Evolutionary conservation across 1,284 basidiomycete genomes (phyloP).

Genomic region (Gomphus bonarii): DNA sequence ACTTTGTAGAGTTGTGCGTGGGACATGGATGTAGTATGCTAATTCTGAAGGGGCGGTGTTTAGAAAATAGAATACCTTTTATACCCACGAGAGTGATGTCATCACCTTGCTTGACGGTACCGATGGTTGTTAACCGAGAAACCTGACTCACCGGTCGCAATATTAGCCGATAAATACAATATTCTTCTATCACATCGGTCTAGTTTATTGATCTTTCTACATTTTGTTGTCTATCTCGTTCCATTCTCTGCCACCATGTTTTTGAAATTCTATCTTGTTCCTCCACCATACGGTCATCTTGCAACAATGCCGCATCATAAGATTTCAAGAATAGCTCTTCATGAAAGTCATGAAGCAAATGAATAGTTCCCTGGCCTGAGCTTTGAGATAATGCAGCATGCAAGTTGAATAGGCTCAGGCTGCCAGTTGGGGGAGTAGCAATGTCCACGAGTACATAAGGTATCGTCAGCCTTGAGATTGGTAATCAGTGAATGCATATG

Average conservation of each 20-base stretch:
- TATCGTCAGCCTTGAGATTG: constrained; percentile 25
- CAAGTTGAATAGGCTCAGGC: constrained; percentile 21
- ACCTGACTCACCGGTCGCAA: too few species aligned
- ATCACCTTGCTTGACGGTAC: too few species aligned
- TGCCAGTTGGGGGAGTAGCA: constrained; percentile 20
- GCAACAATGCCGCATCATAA: too few species aligned
- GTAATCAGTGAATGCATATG: constrained; percentile 27
- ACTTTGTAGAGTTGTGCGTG: constrained; percentile 35
- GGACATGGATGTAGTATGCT: neutral
- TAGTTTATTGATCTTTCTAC: too few species aligned
- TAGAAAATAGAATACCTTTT: neutral
- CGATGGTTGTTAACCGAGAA: too few species aligned
- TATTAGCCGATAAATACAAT: too few species aligned
- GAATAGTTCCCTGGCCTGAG: constrained; percentile 20
- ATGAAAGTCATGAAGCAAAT: constrained; percentile 18
- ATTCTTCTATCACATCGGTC: too few species aligned
- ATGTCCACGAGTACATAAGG: constrained; percentile 22
- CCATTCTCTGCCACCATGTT: too few species aligned
- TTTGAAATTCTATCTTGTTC: too few species aligned
- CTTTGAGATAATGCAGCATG: constrained; percentile 26
- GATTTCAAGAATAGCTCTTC: constrained; percentile 4
- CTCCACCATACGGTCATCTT: too few species aligned
- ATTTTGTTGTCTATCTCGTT: too few species aligned
- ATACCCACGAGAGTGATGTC: constrained; percentile 9
- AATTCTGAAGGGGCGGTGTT: neutral